Evolutionary conservation across 2,329 filamentous ascomycete species (phyloP).

Genomic region (Coniochaeta sp.): DNA sequence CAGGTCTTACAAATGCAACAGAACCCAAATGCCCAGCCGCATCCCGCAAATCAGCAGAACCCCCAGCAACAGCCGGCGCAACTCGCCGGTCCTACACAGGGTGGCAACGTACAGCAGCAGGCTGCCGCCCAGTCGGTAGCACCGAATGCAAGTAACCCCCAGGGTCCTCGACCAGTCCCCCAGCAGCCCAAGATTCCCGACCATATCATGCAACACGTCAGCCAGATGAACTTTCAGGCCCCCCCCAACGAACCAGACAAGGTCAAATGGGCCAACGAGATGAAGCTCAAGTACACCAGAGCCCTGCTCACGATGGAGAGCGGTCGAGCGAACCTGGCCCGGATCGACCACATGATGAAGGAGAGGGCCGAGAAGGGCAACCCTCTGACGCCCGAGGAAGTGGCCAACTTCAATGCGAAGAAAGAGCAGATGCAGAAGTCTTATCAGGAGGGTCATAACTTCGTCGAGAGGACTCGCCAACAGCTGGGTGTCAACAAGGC

Average conservation of each 20-base stretch:
- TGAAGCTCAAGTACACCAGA: conserved; percentile 38
- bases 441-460: conserved; percentile 38
- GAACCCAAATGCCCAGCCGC: neutral
- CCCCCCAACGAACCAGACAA: conserved; percentile 35
- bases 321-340: conserved; percentile 29
- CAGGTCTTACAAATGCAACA: neutral
- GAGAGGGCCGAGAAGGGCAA: conserved; percentile 35
- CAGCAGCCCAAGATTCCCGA: neutral
- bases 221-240: conserved; percentile 37
- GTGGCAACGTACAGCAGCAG: conserved; percentile 1
- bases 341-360: conserved; percentile 34
- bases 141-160: neutral
- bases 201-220: conserved; percentile 36
- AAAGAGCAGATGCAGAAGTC: conserved; percentile 36
- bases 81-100: neutral
- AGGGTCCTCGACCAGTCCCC: neutral
- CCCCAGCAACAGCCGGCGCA: conserved; percentile 1
- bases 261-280: conserved; percentile 39
- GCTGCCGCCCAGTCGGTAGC: neutral
- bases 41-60: neutral
- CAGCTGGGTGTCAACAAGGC: conserved; percentile 27
- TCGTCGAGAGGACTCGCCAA: conserved; percentile 39
- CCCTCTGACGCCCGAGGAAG: conserved; percentile 38
- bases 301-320: conserved; percentile 44
- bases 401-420: conserved; percentile 33